These are phyloP conservation scores for Heliocybe sulcata DNA, from an alignment of 1,284 basidiomycete genomes.

Conservation along the genomic window DNA sequence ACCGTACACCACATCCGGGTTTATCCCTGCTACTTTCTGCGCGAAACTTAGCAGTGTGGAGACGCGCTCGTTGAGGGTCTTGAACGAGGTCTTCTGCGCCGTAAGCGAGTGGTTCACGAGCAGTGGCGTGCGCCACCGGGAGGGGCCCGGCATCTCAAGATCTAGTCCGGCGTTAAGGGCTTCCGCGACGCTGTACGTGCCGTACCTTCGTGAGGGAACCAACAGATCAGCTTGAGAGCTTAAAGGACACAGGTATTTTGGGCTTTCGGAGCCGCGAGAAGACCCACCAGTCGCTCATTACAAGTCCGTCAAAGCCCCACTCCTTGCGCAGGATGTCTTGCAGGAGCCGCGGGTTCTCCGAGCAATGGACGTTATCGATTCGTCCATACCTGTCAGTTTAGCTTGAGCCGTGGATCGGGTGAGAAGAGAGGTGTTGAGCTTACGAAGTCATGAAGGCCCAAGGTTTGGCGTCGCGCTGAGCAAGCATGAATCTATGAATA, in stretches of 20 bases:
- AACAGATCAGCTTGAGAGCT: not conserved
- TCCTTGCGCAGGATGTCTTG: constrained; percentile 65
- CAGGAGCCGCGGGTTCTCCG: constrained; percentile 59
- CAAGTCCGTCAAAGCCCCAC: constrained; percentile 66
- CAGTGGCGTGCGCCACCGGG: constrained; percentile 63
- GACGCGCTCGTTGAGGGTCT: constrained; percentile 51
- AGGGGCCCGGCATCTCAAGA: constrained; percentile 72
- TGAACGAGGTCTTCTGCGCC: constrained; percentile 28
- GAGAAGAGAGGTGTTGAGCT: constrained; percentile 17
- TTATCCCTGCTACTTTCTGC: constrained; percentile 48
- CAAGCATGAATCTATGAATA: constrained; percentile 73
- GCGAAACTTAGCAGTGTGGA: constrained; percentile 47
- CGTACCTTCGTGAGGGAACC: too few relatives aligned
- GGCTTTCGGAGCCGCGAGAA: constrained; percentile 9
- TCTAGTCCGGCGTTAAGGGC: constrained; percentile 71
- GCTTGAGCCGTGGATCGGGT: not conserved
- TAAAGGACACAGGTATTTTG: not conserved
- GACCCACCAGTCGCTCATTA: constrained; percentile 86
- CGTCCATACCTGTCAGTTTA: constrained; percentile 47
- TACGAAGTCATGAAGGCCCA: constrained; percentile 72
- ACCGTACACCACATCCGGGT: constrained; percentile 58
- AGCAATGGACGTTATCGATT: constrained; percentile 64
- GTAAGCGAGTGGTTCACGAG: constrained; percentile 42
- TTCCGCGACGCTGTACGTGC: constrained; percentile 59
- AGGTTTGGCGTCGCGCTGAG: constrained; percentile 62